Evolutionary conservation across 2,329 filamentous ascomycete species (phyloP), one percentile per base, ranked within the genome.

Genomic region (Fusarium mundagurra): DNA sequence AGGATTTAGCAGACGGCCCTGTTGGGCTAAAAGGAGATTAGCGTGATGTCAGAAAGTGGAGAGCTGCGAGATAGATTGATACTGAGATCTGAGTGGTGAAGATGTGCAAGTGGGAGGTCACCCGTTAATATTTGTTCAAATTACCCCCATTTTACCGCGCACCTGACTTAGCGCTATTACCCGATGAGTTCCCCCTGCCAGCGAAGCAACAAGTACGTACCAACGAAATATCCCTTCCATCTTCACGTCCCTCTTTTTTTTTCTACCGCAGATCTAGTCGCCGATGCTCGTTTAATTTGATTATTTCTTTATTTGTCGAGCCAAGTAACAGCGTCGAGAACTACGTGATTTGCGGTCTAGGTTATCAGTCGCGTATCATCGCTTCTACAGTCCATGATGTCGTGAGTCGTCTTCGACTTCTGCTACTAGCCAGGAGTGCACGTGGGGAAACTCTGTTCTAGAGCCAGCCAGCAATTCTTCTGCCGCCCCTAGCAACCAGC

Each of bases 21-120:
- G 76, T 67, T 78, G 66, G 73, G 51, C 73, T 53, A 8, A 22
- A 69, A 68, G n/a, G 13, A 54, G 76, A 39, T 48, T 78, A 78
- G 76, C 38, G 61, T n/a, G 18, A 18, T 17, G 43, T 64, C 34
- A 36, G n/a, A 31, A 33, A 69, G 76, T 76, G 74, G 73, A 48
- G 51, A 70, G 41, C 73, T 78, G 76, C 63, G 74, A 77, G 77
- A 79, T 79, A 79, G 67, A 79, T 72, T 69, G 71, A 54, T 79
- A 79, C 77, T 34, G 53, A 3, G 0, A 6, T 18, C 7, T 27
- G 4, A 9, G 22, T 24, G n/a, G 16, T 31, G 16, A 10, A 10
- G 1, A 27, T 24, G 4, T 8, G 13, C 4, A 14, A 1, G 6
- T 22, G 7, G 1, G 7, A 65, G 20, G 77, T 78, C 58, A 24